phyloP scores from a whole-genome alignment of 495 filamentous ascomycete genomes.

The Penicillium canariense region DNA sequence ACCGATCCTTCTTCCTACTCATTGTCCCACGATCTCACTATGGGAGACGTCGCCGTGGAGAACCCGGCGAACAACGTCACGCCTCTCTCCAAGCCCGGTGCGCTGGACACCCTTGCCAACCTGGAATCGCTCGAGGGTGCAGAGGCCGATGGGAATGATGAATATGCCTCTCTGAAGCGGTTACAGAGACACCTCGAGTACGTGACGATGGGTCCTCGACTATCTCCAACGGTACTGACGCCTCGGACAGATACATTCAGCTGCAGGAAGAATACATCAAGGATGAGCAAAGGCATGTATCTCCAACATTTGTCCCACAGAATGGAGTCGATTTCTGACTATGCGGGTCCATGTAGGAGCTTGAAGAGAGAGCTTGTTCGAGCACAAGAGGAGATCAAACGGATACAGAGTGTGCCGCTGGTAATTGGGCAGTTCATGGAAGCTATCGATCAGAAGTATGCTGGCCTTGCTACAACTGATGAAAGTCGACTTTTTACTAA shows the following conservation, averaged over 20 bases:
- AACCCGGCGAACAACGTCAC: conserved; percentile 68
- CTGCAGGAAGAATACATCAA: conserved; percentile 99
- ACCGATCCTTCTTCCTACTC: neutral
- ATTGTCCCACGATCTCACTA: conserved; percentile 37
- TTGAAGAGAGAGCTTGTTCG: conserved; percentile 95
- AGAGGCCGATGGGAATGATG: conserved; percentile 77
- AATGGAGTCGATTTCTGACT: conserved; percentile 1
- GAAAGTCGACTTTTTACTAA: conserved; percentile 20
- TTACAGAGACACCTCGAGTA: conserved; percentile 94
- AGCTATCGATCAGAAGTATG: conserved; percentile 98
- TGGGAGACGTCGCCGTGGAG: conserved; percentile 84
- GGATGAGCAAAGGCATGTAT: conserved; percentile 85
- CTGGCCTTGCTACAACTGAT: neutral
- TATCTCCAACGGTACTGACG: conserved; percentile 27
- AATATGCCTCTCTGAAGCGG: conserved; percentile 93
- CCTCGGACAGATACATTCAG: conserved; percentile 73
- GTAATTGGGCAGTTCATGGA: conserved; percentile 99
- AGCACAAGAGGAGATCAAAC: conserved; percentile 98
- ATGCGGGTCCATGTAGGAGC: conserved; percentile 58
- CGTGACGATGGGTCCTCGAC: conserved; percentile 18
- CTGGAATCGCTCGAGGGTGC: conserved; percentile 84
- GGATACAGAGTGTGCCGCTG: conserved; percentile 95
- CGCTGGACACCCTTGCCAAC: conserved; percentile 80
- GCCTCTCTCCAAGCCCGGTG: conserved; percentile 72
- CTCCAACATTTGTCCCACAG: neutral